Evolutionary conservation across 2,329 filamentous ascomycete species (phyloP).

Genomic region (Trichoderma sp.): DNA sequence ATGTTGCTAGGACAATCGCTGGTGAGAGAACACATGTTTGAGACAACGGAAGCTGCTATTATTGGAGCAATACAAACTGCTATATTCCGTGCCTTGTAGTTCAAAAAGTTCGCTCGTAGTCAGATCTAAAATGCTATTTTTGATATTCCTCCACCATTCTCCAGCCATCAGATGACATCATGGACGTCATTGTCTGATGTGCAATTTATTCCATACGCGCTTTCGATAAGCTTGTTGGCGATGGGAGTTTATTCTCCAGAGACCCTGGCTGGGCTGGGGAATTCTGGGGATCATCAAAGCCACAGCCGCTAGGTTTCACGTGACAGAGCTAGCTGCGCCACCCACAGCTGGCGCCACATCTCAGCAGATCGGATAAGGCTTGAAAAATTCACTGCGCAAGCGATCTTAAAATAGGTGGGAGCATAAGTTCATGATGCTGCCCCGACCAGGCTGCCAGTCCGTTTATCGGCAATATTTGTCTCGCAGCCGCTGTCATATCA

Average conservation of each 20-base stretch:
- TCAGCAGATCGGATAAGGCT: conserved; percentile 30
- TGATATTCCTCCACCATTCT: background rate
- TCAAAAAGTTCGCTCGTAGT: background rate
- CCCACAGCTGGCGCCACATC: conserved; percentile 13
- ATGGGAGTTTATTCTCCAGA: background rate
- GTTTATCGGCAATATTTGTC: conserved; percentile 43
- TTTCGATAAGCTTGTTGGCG: conserved; percentile 15
- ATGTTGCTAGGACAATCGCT: background rate
- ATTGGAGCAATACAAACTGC: background rate
- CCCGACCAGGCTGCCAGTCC: conserved; percentile 37
- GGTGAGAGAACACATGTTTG: background rate
- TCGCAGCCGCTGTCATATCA: background rate
- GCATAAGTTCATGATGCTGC: conserved; percentile 40
- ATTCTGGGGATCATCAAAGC: background rate
- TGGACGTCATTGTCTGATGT: background rate
- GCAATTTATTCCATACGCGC: background rate
- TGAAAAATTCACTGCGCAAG: conserved; percentile 32
- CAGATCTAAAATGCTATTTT: background rate
- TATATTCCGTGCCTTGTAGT: background rate
- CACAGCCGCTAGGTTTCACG: background rate
- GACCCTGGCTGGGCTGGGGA: background rate
- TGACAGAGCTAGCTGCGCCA: background rate
- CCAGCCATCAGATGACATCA: background rate
- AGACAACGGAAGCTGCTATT: background rate
- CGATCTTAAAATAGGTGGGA: conserved; percentile 16